Evolutionary conservation across 2,329 filamentous ascomycete genomes (phyloP), one percentile per base, ranked within the genome.

Genomic region (Pseudogymnoascus pannorum): DNA sequence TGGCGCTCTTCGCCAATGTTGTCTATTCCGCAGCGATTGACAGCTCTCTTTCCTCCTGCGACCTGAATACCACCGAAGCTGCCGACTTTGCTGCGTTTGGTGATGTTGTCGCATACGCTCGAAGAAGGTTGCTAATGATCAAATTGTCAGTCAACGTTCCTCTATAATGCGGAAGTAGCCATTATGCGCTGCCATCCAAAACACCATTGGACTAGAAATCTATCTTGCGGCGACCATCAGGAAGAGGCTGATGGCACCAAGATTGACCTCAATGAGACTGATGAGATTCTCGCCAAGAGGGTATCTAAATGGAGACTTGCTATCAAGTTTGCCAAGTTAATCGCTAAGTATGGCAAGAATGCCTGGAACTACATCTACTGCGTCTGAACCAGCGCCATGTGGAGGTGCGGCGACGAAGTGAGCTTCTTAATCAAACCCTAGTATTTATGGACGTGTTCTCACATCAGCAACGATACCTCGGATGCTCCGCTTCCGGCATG

Each of bases 101-200:
- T 3, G 26, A 63, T 57, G 26, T 58, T 22, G 7, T 63, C 63
- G 24, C 64, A 61, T 5, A 54, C 58, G 11, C 54, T 60, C 29
- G n/a, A n/a, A n/a, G n/a, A n/a, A n/a, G n/a, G n/a, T n/a, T n/a
- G n/a, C n/a, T n/a, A n/a, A n/a, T n/a, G n/a, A n/a, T n/a, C n/a
- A n/a, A n/a, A n/a, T n/a, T n/a, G n/a, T n/a, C n/a, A n/a, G n/a
- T n/a, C n/a, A n/a, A n/a, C n/a, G n/a, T n/a, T n/a, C n/a, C n/a
- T n/a, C n/a, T n/a, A n/a, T n/a, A n/a, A n/a, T n/a, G n/a, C n/a
- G n/a, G n/a, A n/a, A n/a, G n/a, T n/a, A n/a, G n/a, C n/a, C n/a
- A n/a, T n/a, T n/a, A n/a, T n/a, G n/a, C n/a, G n/a, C n/a, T n/a
- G n/a, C n/a, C n/a, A n/a, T n/a, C n/a, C n/a, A n/a, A n/a, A n/a